Evolutionary conservation across 2,329 filamentous ascomycete species (phyloP).

Genomic region (Daldinia sp.): DNA sequence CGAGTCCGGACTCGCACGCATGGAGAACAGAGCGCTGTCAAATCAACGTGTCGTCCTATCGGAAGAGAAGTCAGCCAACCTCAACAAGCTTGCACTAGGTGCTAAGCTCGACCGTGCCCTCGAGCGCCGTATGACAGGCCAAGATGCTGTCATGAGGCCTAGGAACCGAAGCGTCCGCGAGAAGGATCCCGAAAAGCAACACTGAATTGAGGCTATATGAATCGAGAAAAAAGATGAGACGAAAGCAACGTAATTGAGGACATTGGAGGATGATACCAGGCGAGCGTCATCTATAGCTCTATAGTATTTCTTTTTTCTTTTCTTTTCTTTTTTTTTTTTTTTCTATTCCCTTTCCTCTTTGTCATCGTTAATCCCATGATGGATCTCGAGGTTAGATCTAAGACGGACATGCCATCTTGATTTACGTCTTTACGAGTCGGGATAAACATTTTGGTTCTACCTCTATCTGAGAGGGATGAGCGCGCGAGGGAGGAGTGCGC

Average conservation of each 20-base stretch:
- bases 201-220: not conserved
- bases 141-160: constrained; percentile 87
- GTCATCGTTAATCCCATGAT: not conserved
- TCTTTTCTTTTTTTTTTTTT: constrained; percentile 6
- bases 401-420: constrained; percentile 11
- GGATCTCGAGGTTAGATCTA: constrained; percentile 14
- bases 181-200: constrained; percentile 41
- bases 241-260: not conserved
- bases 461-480: not conserved
- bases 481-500: not conserved
- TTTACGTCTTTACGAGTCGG: not conserved
- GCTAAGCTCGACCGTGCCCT: constrained; percentile 92
- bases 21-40: constrained; percentile 88
- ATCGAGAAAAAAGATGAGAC: not conserved
- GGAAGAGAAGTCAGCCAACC: constrained; percentile 82
- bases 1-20: constrained; percentile 82
- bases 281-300: constrained; percentile 26
- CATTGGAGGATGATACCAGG: constrained; percentile 38
- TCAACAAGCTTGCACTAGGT: constrained; percentile 87
- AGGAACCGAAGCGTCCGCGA: constrained; percentile 57
- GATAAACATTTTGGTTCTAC: not conserved
- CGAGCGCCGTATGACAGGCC: constrained; percentile 84
- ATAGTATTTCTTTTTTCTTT: constrained; percentile 18
- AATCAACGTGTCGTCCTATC: constrained; percentile 84
- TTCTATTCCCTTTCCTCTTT: constrained; percentile 1